phyloP scores from a whole-genome alignment of 176 grass and related monocot genomes.

The Calamus simplicifolius region DNA sequence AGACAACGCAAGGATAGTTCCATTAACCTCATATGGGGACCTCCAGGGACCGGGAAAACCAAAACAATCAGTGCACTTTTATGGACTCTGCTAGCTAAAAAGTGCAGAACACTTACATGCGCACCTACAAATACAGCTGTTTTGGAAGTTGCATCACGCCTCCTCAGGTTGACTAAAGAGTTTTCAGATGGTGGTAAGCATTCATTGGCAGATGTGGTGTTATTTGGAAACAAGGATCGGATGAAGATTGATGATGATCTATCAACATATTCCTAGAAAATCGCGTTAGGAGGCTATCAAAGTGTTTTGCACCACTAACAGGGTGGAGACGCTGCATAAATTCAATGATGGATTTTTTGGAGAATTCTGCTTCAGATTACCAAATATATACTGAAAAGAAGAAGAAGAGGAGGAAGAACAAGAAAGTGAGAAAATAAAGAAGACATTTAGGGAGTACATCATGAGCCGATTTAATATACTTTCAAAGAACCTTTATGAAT shows the following conservation, averaged over 20 bases:
- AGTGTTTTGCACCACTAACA: conserved; percentile 30
- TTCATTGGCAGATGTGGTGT: conserved; percentile 64
- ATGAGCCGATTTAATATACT: neutral
- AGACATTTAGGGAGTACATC: conserved; percentile 12
- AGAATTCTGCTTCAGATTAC: conserved; percentile 37
- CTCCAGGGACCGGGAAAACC: conserved; percentile 84
- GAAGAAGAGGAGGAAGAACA: conserved; percentile 13
- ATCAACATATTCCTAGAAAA: conserved; percentile 58
- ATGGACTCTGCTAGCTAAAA: conserved; percentile 40
- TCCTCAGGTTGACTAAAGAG: conserved; percentile 43
- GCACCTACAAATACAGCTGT: conserved; percentile 83
- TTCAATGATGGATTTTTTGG: conserved; percentile 39
- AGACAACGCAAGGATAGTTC: conserved; percentile 40
- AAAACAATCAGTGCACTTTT: conserved; percentile 62
- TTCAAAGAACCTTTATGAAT: conserved; percentile 25
- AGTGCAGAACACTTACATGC: conserved; percentile 60
- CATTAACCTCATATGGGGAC: conserved; percentile 62
- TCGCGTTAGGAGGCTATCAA: conserved; percentile 35
- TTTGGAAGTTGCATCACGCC: conserved; percentile 54
- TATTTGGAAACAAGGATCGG: conserved; percentile 76
- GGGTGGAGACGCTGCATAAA: conserved; percentile 47
- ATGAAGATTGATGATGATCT: conserved; percentile 42
- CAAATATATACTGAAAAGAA: conserved; percentile 24
- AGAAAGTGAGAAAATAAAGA: conserved; percentile 24
- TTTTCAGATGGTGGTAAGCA: conserved; percentile 15